These are phyloP conservation scores for Acanthamoeba healyi DNA, from an alignment of 208 protist species.

Conservation along the genomic window DNA sequence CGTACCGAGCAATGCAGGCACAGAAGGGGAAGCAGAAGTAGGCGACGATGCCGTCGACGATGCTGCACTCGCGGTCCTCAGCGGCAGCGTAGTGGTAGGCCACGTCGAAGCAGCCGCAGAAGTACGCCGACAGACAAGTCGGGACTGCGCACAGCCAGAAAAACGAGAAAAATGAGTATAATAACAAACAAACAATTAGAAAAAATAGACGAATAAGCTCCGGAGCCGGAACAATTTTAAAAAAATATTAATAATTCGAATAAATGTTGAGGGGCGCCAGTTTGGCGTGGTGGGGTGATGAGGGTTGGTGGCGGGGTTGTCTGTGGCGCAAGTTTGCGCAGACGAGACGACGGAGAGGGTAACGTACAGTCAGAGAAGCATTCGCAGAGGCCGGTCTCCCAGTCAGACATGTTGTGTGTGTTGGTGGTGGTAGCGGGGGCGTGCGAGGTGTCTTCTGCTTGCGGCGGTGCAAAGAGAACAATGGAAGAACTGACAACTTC, in stretches of 20 bases:
- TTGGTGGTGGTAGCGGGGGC: background rate
- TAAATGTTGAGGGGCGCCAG: too few relatives aligned
- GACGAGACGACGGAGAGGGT: too few relatives aligned
- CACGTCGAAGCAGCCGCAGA: constrained; percentile 24
- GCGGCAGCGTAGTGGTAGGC: constrained; percentile 46
- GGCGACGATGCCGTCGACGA: background rate
- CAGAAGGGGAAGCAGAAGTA: constrained; percentile 51
- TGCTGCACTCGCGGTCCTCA: constrained; percentile 12
- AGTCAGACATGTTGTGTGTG: constrained; percentile 39
- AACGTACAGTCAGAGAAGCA: constrained; percentile 67
- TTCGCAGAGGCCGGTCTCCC: constrained; percentile 50
- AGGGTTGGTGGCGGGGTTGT: too few relatives aligned
- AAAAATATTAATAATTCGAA: too few relatives aligned
- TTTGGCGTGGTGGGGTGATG: too few relatives aligned
- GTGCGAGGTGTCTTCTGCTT: too few relatives aligned
- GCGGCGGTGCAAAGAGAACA: too few relatives aligned
- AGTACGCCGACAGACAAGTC: constrained; percentile 34
- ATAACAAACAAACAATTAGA: background rate
- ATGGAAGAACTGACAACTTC: too few relatives aligned
- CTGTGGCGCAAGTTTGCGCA: too few relatives aligned
- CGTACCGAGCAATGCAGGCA: background rate
- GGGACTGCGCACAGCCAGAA: background rate
- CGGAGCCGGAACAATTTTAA: too few relatives aligned
- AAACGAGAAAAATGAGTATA: background rate
- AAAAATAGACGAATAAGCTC: too few relatives aligned